Conservation (phyloP, 2,329 filamentous ascomycete species). For the Ophiostoma sp. region DNA sequence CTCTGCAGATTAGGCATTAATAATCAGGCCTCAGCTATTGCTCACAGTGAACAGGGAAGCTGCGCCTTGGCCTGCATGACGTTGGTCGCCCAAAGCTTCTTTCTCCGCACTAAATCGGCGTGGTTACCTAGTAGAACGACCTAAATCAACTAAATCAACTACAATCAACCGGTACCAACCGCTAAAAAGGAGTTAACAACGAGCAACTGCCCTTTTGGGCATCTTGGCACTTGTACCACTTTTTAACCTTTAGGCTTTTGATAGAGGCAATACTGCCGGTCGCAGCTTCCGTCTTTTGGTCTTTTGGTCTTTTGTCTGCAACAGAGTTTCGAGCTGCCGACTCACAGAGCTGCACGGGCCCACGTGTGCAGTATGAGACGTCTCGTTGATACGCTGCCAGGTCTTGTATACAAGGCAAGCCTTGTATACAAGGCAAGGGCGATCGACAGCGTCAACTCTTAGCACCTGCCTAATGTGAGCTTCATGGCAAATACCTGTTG, state of each 20-base stretch:
- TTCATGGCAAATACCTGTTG: neutral
- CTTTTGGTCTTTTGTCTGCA: neutral
- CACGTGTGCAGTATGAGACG: slow-evolving; percentile 18
- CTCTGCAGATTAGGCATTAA: neutral
- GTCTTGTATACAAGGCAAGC: neutral
- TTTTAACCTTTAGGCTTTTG: neutral
- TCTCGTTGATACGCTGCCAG: too few relatives aligned
- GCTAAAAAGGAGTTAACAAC: neutral
- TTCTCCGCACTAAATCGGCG: slow-evolving; percentile 13
- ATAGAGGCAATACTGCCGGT: neutral
- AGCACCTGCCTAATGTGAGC: slow-evolving; percentile 2
- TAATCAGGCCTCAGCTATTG: neutral
- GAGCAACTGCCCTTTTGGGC: neutral
- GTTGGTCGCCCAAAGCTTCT: slow-evolving; percentile 11
- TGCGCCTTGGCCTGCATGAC: slow-evolving; percentile 4
- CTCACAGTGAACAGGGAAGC: neutral
- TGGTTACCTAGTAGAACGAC: too few relatives aligned
- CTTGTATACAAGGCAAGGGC: neutral
- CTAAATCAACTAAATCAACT: neutral
- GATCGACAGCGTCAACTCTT: neutral
- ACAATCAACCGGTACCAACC: neutral
- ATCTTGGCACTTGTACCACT: neutral
- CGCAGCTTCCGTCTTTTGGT: neutral
- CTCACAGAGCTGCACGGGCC: slow-evolving; percentile 16
- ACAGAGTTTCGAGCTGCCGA: neutral